phyloP scores from a whole-genome alignment of 768 basidiomycete species.

The Cystofilobasidium macerans region DNA sequence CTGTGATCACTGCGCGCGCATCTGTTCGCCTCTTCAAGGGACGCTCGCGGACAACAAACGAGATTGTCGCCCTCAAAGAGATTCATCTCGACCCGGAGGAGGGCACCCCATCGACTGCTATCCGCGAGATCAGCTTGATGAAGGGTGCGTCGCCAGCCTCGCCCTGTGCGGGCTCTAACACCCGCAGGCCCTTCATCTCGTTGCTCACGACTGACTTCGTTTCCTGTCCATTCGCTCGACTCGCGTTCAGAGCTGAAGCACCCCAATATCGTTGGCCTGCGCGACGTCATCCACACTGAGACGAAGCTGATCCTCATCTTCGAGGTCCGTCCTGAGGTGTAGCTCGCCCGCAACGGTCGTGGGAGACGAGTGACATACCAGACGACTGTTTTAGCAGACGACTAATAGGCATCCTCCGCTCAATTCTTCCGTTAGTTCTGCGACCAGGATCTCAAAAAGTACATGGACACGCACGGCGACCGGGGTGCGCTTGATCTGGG shows the following conservation, averaged over 20 bases:
- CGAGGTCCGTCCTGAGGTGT: conserved; percentile 44
- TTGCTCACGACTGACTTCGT: too few relatives aligned
- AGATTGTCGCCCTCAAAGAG: conserved; percentile 96
- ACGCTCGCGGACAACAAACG: conserved; percentile 91
- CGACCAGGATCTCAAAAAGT: conserved; percentile 96
- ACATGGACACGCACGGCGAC: conserved; percentile 97
- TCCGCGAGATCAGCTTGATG: conserved; percentile 97
- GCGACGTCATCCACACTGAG: conserved; percentile 98
- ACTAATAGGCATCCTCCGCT: too few relatives aligned
- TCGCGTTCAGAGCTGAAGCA: conserved; percentile 68
- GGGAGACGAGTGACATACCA: too few relatives aligned
- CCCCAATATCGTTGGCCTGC: conserved; percentile 91
- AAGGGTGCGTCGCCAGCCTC: conserved; percentile 49
- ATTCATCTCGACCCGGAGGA: conserved; percentile 99
- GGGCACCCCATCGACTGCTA: conserved; percentile 95
- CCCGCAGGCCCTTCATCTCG: too few relatives aligned
- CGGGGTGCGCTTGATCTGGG: conserved; percentile 57
- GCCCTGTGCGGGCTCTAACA: too few relatives aligned
- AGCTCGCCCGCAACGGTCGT: too few relatives aligned
- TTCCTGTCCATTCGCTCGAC: neutral
- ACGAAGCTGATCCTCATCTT: conserved; percentile 96
- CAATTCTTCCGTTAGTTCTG: conserved; percentile 56
- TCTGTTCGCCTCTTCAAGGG: conserved; percentile 41
- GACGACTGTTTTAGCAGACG: too few relatives aligned
- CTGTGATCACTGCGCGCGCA: neutral